A percentile compares a stretch with the other conserved stretches of the same genome.
Evolutionary conservation across 805 yeast species (phyloP).

Genomic region (Ogataea corticis): DNA sequence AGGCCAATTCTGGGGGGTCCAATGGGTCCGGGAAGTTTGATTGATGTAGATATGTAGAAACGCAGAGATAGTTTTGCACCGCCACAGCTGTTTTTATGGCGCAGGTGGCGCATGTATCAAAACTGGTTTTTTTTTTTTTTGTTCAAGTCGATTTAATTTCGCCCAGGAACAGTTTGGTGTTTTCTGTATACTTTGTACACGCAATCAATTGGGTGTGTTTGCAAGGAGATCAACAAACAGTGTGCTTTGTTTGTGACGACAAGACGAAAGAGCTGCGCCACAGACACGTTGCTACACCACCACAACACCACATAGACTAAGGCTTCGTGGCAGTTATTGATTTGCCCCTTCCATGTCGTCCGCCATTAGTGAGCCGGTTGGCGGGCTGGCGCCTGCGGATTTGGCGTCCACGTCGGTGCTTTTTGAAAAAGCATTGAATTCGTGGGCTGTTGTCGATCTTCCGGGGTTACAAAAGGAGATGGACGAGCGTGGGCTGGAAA

Average conservation of each 20-base stretch:
- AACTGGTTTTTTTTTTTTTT: neutral
- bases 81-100: neutral
- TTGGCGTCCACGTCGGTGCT: conserved; percentile 11
- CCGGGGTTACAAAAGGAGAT: conserved; percentile 68
- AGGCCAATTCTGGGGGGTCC: conserved; percentile 1
- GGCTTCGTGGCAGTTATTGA: neutral
- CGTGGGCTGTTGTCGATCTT: conserved; percentile 76
- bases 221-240: too few relatives aligned
- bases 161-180: too few relatives aligned
- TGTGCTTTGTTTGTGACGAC: too few relatives aligned
- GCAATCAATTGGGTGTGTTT: too few relatives aligned
- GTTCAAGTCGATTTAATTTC: neutral
- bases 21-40: conserved; percentile 10
- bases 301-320: neutral
- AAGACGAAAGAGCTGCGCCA: too few relatives aligned
- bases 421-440: conserved; percentile 60
- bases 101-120: neutral
- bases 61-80: neutral
- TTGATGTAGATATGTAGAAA: neutral
- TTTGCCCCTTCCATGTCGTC: neutral
- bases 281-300: too few relatives aligned
- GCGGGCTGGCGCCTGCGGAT: conserved; percentile 10
- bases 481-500: conserved; percentile 72
- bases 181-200: too few relatives aligned
- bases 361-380: conserved; percentile 5